These are phyloP conservation scores for Colletotrichum lupini DNA, from an alignment of 2,329 filamentous ascomycete genomes.

Conservation along the genomic window DNA sequence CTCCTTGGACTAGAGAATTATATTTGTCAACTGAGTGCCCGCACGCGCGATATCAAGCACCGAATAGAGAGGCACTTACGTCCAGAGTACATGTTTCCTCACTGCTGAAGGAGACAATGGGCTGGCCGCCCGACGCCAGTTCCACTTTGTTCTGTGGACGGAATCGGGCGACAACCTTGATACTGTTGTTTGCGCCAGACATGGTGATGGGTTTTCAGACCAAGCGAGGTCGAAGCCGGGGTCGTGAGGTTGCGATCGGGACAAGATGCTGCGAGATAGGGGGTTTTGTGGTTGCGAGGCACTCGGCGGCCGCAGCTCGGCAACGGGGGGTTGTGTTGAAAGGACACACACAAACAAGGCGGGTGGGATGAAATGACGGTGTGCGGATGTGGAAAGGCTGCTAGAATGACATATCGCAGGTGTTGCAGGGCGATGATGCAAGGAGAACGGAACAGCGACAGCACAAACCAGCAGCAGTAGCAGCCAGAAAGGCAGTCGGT, in stretches of 20 bases:
- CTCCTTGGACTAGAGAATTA: conserved; percentile 76
- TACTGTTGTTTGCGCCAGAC: conserved; percentile 72
- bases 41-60: not conserved
- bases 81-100: conserved; percentile 90
- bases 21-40: conserved; percentile 12
- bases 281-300: conserved; percentile 26
- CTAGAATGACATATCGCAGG: conserved; percentile 36
- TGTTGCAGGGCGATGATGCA: conserved; percentile 23
- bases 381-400: conserved; percentile 31
- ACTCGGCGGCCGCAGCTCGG: conserved; percentile 34
- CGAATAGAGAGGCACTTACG: conserved; percentile 63
- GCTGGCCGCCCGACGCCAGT: conserved; percentile 87
- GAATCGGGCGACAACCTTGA: conserved; percentile 97
- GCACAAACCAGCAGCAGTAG: conserved; percentile 34
- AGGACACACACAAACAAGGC: conserved; percentile 33
- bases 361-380: conserved; percentile 35
- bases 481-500: conserved; percentile 32
- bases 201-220: conserved; percentile 52
- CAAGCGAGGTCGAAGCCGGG: conserved; percentile 24
- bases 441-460: not conserved
- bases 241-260: conserved; percentile 30
- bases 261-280: conserved; percentile 4
- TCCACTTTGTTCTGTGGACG: conserved; percentile 97
- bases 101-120: conserved; percentile 88
- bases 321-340: conserved; percentile 29